Evolutionary conservation across 2,329 filamentous ascomycete species (phyloP).

Genomic region (Metarhizium guizhouense): DNA sequence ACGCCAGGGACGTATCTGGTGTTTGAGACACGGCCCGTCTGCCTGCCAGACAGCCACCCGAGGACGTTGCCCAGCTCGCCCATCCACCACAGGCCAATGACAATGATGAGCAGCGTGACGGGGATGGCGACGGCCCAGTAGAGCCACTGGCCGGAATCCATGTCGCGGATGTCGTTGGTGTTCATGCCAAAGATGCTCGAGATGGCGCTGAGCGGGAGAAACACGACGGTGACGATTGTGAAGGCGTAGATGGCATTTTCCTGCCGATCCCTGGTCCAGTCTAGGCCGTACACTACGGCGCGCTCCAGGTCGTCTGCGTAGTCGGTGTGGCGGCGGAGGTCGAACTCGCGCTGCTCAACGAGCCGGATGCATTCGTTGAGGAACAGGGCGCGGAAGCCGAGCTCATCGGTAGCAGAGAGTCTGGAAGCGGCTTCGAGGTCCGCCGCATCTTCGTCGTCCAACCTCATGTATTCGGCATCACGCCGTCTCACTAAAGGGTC

Average conservation of each 20-base stretch:
- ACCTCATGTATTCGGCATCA: constrained; percentile 13
- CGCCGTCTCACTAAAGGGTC: neutral
- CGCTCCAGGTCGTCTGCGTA: constrained; percentile 22
- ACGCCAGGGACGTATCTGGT: neutral
- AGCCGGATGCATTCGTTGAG: constrained; percentile 28
- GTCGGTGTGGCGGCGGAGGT: constrained; percentile 20
- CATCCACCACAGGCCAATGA: constrained; percentile 31
- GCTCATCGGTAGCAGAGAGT: constrained; percentile 26
- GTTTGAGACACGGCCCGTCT: neutral
- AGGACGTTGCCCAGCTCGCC: constrained; percentile 29
- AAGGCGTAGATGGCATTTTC: constrained; percentile 40
- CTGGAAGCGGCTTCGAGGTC: constrained; percentile 22
- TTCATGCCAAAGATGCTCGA: constrained; percentile 46
- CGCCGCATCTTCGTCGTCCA: constrained; percentile 13
- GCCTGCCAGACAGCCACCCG: constrained; percentile 18
- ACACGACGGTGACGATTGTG: constrained; percentile 40
- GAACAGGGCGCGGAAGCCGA: constrained; percentile 29
- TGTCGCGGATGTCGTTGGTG: constrained; percentile 39
- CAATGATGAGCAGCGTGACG: constrained; percentile 32
- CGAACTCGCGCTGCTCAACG: constrained; percentile 27
- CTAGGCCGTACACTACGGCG: constrained; percentile 25
- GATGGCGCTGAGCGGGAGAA: constrained; percentile 36
- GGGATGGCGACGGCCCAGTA: constrained; percentile 42
- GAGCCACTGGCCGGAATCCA: constrained; percentile 36
- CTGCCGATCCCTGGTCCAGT: constrained; percentile 33